phyloP scores from a whole-genome alignment of 2,329 filamentous ascomycete species.

The Paecilomyces sp. region DNA sequence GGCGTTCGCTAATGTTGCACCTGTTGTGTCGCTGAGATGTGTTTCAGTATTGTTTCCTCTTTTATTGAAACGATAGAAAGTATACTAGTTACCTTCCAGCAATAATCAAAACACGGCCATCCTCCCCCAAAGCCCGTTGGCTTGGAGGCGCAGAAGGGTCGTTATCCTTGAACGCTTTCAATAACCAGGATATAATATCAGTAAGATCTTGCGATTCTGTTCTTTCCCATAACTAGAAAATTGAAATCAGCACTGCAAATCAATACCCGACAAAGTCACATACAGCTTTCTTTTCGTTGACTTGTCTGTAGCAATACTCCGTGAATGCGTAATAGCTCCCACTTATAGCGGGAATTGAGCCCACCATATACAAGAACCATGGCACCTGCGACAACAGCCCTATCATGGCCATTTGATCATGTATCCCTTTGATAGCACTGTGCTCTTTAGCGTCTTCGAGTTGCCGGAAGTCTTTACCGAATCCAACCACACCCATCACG shows the following conservation, averaged over 20 bases:
- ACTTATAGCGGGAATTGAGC: slow-evolving; percentile 3
- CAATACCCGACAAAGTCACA: neutral
- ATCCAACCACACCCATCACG: slow-evolving; percentile 8
- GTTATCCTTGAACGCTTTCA: slow-evolving; percentile 8
- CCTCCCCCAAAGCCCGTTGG: slow-evolving; percentile 7
- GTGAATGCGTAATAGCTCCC: slow-evolving; percentile 2
- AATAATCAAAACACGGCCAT: slow-evolving; percentile 9
- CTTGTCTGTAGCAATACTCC: slow-evolving; percentile 19
- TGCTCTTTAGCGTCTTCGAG: slow-evolving; percentile 16
- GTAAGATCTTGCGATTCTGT: slow-evolving; percentile 18
- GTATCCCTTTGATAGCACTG: slow-evolving; percentile 27
- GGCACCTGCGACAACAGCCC: slow-evolving; percentile 26
- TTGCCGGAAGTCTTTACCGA: slow-evolving; percentile 15
- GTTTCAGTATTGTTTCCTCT: neutral
- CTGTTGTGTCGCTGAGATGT: slow-evolving; percentile 26
- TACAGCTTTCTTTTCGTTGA: slow-evolving; percentile 25
- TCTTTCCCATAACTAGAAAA: slow-evolving; percentile 11
- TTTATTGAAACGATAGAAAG: neutral
- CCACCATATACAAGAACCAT: slow-evolving; percentile 5
- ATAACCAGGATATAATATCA: slow-evolving; percentile 12
- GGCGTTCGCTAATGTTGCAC: slow-evolving; percentile 20
- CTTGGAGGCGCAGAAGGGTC: slow-evolving; percentile 8
- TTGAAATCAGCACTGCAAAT: neutral
- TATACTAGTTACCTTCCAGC: slow-evolving; percentile 5
- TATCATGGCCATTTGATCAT: slow-evolving; percentile 26